phyloP scores from a whole-genome alignment of 805 yeast genomes.

The Candida sakaeoensis region DNA sequence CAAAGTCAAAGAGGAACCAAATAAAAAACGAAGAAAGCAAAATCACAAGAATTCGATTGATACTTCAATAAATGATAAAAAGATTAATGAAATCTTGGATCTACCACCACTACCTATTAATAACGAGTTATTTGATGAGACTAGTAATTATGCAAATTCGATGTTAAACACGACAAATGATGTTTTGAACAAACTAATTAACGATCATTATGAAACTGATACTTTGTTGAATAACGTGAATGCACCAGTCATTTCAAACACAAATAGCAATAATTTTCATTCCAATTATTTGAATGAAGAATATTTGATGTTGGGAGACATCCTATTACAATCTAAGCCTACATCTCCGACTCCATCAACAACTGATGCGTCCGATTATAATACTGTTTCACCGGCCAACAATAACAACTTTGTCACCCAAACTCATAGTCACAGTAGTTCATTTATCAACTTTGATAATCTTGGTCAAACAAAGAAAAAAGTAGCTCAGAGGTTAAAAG shows the following conservation, averaged over 20 bases:
- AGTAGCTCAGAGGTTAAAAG: slow-evolving; percentile 14
- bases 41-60: not conserved
- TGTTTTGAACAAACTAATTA: slow-evolving; percentile 22
- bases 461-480: slow-evolving; percentile 7
- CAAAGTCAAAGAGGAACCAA: not conserved
- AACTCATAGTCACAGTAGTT: not conserved
- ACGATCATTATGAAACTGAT: slow-evolving; percentile 8
- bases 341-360: slow-evolving; percentile 38
- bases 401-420: not conserved
- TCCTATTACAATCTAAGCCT: slow-evolving; percentile 38
- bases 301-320: slow-evolving; percentile 50
- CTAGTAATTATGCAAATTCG: slow-evolving; percentile 9
- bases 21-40: not conserved
- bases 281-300: slow-evolving; percentile 49
- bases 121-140: not conserved
- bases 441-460: slow-evolving; percentile 4
- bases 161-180: slow-evolving; percentile 28
- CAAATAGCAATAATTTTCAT: slow-evolving; percentile 17
- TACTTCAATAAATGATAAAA: not conserved
- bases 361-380: slow-evolving; percentile 17
- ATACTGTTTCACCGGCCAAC: slow-evolving; percentile 3
- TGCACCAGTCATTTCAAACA: not conserved
- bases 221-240: not conserved
- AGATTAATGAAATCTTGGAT: not conserved
- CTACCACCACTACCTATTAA: not conserved